phyloP scores from a whole-genome alignment of 2,329 filamentous ascomycete genomes.

The Sporothrix brasiliensis region DNA sequence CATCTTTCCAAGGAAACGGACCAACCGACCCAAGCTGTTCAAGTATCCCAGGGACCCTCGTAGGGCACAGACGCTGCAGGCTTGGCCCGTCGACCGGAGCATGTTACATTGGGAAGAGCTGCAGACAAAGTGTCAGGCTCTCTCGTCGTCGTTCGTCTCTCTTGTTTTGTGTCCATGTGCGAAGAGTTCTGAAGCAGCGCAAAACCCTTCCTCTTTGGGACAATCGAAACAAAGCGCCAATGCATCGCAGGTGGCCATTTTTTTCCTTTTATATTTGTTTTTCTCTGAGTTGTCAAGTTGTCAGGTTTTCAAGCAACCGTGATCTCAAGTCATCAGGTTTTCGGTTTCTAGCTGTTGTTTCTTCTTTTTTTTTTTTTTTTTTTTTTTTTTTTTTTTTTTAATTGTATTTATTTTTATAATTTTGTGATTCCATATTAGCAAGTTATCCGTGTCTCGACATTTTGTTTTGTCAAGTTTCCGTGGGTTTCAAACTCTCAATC shows the following conservation, averaged over 20 bases:
- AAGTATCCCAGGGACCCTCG: constrained; percentile 22
- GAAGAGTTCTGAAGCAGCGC: neutral
- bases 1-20: neutral
- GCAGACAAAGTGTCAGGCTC: neutral
- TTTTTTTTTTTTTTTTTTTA: too few species aligned
- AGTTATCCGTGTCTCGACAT: too few species aligned
- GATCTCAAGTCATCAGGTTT: too few species aligned
- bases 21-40: neutral
- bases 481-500: too few species aligned
- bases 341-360: too few species aligned
- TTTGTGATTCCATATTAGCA: too few species aligned
- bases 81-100: neutral
- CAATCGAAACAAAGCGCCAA: constrained; percentile 28
- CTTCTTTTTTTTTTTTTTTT: too few species aligned
- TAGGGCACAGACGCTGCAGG: constrained; percentile 25
- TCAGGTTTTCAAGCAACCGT: too few species aligned
- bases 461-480: too few species aligned
- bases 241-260: neutral
- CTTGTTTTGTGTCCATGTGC: neutral
- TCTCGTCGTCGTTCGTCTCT: neutral
- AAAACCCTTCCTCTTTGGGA: constrained; percentile 25
- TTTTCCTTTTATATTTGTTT: neutral
- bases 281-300: neutral
- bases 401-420: too few species aligned
- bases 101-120: constrained; percentile 20